Evolutionary conservation across 768 basidiomycete species (phyloP).

Genomic region (Crepidotus variabilis): DNA sequence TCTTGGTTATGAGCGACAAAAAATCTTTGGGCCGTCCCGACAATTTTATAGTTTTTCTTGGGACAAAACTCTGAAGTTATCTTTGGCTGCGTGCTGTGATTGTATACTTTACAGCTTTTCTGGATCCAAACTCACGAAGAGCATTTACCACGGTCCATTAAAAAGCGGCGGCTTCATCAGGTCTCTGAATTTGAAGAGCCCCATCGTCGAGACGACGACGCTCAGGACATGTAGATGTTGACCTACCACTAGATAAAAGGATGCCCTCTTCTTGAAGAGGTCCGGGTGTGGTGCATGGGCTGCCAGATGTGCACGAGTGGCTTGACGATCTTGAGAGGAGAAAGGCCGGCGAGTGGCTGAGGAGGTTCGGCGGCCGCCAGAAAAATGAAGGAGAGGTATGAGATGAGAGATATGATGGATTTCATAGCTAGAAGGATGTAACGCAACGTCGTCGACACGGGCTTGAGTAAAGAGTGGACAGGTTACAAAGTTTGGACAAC

Average conservation of each 20-base stretch:
- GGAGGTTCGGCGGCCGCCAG: background rate
- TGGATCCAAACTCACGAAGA: slow-evolving; percentile 7
- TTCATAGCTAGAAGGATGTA: background rate
- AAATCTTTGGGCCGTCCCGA: too few relatives aligned
- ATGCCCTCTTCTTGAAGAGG: slow-evolving; percentile 9
- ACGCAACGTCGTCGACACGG: too few relatives aligned
- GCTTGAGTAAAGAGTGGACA: too few relatives aligned
- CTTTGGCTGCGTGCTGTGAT: too few relatives aligned
- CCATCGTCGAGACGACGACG: slow-evolving; percentile 2
- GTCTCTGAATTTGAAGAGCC: slow-evolving; percentile 5
- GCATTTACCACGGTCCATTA: slow-evolving; percentile 11
- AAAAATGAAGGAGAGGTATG: background rate
- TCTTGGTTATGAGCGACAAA: too few relatives aligned
- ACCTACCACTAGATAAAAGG: background rate
- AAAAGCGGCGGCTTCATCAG: slow-evolving; percentile 10
- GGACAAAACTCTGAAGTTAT: too few relatives aligned
- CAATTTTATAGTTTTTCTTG: too few relatives aligned
- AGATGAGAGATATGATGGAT: background rate
- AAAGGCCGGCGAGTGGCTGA: background rate
- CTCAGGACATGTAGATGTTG: background rate
- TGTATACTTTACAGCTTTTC: background rate
- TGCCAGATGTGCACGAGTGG: background rate
- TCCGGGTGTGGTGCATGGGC: slow-evolving; percentile 11
- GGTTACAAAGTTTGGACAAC: too few relatives aligned
- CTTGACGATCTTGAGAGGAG: background rate